Evolutionary conservation across 2,329 filamentous ascomycete species (phyloP), one percentile per base, ranked within the genome.

Genomic region (Penicillium olsonii): DNA sequence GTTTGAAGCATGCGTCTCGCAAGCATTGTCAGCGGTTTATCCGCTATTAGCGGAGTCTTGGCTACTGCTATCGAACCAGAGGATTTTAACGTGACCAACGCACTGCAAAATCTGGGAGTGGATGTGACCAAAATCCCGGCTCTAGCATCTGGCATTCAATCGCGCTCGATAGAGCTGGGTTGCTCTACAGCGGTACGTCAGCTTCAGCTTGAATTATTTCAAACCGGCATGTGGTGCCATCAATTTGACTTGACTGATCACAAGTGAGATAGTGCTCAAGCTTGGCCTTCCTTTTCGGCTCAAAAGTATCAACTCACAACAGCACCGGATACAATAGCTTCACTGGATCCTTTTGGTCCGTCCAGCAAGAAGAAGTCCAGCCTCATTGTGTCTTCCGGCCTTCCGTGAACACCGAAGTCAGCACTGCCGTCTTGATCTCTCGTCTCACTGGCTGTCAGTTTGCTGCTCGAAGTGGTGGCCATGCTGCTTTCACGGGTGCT

Each of bases 381-480:
- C 71, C 71, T 1, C 46, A 52, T 35, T 73, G 70, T 37, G 56
- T 69, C 31, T 68, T 73, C 56, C 59, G 63, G 17, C 68, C 69
- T 5, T 45, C 54, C 4, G 50, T 44, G 9, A 55, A 63, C 18
- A 45, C 52, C 5, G 62, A 72, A 7, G 65, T 72, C 10, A 64
- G 68, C n/a, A 50, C 58, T n/a, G 52, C 59, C 6, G 50, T 73
- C 4, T 50, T 69, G 15, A 43, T 72, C n/a, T 60, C 63, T 6
- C 61, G 60, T 4, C 41, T 65, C 2, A 66, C 63, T 3, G 48
- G 55, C 5, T 74, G 71, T 24, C 63, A 65, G 0, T 84, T 84
- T 54, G 80, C 81, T 6, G 66, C 82, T 56, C 79, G 81, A 56
- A 78, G 78, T 7, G 82, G 81, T 22, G 82, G 82, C 1, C 81